Evolutionary conservation across 1,139 yeast genomes (phyloP).

Genomic region (Candida anutae): DNA sequence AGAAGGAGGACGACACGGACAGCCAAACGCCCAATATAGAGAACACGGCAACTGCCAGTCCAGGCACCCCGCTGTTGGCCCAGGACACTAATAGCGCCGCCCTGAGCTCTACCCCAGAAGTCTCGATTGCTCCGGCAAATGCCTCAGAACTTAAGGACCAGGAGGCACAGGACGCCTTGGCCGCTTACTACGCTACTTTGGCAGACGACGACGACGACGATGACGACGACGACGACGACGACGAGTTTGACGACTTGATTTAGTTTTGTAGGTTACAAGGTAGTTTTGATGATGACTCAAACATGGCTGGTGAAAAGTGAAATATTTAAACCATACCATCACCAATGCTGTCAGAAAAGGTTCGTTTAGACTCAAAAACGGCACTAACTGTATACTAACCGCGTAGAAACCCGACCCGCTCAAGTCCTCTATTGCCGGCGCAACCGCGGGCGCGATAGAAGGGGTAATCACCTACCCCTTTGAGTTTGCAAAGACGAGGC

Average conservation of each 20-base stretch:
- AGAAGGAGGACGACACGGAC: slow-evolving; percentile 43
- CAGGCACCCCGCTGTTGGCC: too few relatives aligned
- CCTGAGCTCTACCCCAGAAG: too few relatives aligned
- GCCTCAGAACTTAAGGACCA: slow-evolving; percentile 39
- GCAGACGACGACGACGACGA: slow-evolving; percentile 59
- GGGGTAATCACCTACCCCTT: slow-evolving; percentile 90
- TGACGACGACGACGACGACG: slow-evolving; percentile 48
- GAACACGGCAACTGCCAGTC: too few relatives aligned
- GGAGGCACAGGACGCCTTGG: slow-evolving; percentile 71
- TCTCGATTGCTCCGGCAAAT: too few relatives aligned
- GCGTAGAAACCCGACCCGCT: slow-evolving; percentile 47
- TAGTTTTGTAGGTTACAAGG: neutral
- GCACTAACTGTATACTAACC: too few relatives aligned
- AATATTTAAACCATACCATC: too few relatives aligned
- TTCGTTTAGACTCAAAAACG: too few relatives aligned
- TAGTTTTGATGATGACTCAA: too few relatives aligned
- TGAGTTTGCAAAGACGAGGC: slow-evolving; percentile 91
- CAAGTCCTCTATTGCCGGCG: slow-evolving; percentile 86
- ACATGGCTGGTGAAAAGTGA: too few relatives aligned
- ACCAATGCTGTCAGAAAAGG: too few relatives aligned
- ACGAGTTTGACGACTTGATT: slow-evolving; percentile 40
- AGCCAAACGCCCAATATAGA: too few relatives aligned
- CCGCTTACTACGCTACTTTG: slow-evolving; percentile 69
- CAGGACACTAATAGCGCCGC: too few relatives aligned
- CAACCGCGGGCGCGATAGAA: slow-evolving; percentile 90